Percentiles rank a stretch among this genome's conserved stretches.
Evolutionary conservation across 805 yeast species (phyloP).

Genomic region (Soucietia sequanensis): DNA sequence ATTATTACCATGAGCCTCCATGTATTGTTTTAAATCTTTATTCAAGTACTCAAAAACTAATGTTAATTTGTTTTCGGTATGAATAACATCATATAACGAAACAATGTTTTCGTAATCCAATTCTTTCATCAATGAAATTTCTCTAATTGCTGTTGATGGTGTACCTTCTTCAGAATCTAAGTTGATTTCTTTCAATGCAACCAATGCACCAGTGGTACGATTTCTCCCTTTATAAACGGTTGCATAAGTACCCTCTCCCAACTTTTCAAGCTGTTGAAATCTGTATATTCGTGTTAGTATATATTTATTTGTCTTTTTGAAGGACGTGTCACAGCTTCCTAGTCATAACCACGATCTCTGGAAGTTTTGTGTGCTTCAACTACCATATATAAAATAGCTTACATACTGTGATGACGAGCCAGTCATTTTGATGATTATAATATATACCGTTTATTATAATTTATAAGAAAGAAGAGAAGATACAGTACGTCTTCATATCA

Average conservation of each 20-base stretch:
- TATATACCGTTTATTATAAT: too few relatives aligned
- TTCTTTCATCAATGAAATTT: conserved; percentile 93
- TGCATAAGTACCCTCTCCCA: conserved; percentile 96
- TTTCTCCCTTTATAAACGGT: conserved; percentile 96
- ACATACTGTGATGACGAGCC: conserved; percentile 47
- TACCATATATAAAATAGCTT: neutral
- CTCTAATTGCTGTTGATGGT: conserved; percentile 96
- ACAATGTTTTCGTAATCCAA: conserved; percentile 90
- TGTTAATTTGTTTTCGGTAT: conserved; percentile 92
- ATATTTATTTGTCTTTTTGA: too few relatives aligned
- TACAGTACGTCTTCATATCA: too few relatives aligned
- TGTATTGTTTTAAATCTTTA: conserved; percentile 87
- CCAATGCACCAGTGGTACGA: conserved; percentile 81
- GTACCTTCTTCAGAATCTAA: conserved; percentile 97
- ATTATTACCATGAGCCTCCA: conserved; percentile 79
- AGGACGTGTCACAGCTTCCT: too few relatives aligned
- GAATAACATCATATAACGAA: conserved; percentile 90
- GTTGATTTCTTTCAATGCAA: conserved; percentile 92
- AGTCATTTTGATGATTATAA: conserved; percentile 26
- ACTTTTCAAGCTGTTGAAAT: conserved; percentile 66
- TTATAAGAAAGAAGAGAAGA: too few relatives aligned
- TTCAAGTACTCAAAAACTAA: conserved; percentile 93
- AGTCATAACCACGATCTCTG: conserved; percentile 1
- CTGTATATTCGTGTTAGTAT: conserved; percentile 18
- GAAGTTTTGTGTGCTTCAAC: neutral